Conservation (phyloP, 192 early-diverging fungal species). For the Backusella psychrophila region DNA sequence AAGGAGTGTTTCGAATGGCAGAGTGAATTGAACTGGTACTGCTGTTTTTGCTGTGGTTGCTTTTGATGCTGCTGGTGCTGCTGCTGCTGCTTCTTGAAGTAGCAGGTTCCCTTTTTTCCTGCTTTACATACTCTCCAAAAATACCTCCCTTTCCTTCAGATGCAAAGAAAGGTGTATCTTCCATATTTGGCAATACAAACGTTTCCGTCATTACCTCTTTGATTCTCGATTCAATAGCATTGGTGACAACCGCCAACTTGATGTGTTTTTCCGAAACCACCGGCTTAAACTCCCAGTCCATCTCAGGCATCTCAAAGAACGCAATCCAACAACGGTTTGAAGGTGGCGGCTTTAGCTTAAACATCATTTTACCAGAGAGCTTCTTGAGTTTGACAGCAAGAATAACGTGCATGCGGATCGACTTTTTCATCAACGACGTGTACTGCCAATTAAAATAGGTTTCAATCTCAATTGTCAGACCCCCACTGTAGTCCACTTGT, state of each 20-base stretch:
- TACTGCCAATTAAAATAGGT: slow-evolving; percentile 46
- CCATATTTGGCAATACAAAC: slow-evolving; percentile 89
- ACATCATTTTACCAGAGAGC: slow-evolving; percentile 71
- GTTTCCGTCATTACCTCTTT: slow-evolving; percentile 78
- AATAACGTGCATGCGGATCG: slow-evolving; percentile 74
- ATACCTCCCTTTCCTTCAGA: slow-evolving; percentile 58
- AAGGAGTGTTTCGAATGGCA: background rate
- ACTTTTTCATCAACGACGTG: slow-evolving; percentile 40
- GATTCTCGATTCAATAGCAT: slow-evolving; percentile 81
- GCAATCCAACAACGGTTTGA: slow-evolving; percentile 89
- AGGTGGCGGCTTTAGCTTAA: slow-evolving; percentile 79
- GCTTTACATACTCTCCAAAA: slow-evolving; percentile 23
- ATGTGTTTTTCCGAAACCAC: slow-evolving; percentile 83
- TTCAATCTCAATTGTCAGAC: slow-evolving; percentile 73
- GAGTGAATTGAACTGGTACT: background rate
- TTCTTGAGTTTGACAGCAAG: slow-evolving; percentile 73
- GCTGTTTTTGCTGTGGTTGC: background rate
- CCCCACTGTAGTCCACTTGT: slow-evolving; percentile 79
- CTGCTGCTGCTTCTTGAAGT: background rate
- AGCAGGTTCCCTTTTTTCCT: background rate
- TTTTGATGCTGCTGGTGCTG: background rate
- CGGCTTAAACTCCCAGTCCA: slow-evolving; percentile 74
- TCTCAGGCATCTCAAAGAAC: slow-evolving; percentile 75
- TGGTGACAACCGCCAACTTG: slow-evolving; percentile 70
- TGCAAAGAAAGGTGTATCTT: slow-evolving; percentile 81